These are phyloP conservation scores for Leccinum barrowsii DNA, from an alignment of 768 basidiomycete species.

Conservation along the genomic window DNA sequence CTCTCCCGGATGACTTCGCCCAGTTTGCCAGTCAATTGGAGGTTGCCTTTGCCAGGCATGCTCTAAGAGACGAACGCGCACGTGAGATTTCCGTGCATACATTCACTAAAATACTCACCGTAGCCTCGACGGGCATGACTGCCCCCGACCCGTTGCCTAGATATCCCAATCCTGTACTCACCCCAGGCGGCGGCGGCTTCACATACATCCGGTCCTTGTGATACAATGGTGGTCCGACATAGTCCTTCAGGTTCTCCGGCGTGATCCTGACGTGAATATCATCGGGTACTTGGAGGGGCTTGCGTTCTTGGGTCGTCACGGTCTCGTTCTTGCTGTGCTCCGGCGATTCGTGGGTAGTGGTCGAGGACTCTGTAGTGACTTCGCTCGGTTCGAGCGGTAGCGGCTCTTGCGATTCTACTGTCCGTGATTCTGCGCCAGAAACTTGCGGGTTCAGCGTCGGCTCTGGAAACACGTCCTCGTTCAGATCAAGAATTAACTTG, in stretches of 20 bases:
- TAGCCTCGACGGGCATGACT: conserved; percentile 96
- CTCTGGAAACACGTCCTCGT: conserved; percentile 83
- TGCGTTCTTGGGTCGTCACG: conserved; percentile 74
- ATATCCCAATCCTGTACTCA: conserved; percentile 93
- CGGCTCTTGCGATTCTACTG: conserved; percentile 54
- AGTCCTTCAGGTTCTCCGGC: conserved; percentile 88
- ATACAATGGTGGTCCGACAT: conserved; percentile 93
- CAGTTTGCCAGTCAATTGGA: conserved; percentile 94
- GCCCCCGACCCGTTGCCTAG: conserved; percentile 94
- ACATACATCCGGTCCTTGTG: conserved; percentile 92
- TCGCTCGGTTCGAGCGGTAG: conserved; percentile 35
- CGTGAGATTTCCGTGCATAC: background rate
- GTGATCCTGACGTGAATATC: conserved; percentile 78
- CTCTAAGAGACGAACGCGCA: conserved; percentile 43
- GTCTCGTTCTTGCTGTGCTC: conserved; percentile 36
- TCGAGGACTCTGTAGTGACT: conserved; percentile 11
- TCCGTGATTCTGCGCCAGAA: conserved; percentile 23
- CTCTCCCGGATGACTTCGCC: conserved; percentile 97
- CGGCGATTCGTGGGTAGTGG: conserved; percentile 18
- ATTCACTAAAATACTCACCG: conserved; percentile 46
- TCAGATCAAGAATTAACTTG: conserved; percentile 85
- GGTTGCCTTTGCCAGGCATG: conserved; percentile 93
- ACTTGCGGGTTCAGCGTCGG: conserved; percentile 34
- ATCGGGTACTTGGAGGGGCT: conserved; percentile 79
- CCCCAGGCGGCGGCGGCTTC: conserved; percentile 79